phyloP scores from a whole-genome alignment of 352 stramenopile species.

The Phytophthora capsici region DNA sequence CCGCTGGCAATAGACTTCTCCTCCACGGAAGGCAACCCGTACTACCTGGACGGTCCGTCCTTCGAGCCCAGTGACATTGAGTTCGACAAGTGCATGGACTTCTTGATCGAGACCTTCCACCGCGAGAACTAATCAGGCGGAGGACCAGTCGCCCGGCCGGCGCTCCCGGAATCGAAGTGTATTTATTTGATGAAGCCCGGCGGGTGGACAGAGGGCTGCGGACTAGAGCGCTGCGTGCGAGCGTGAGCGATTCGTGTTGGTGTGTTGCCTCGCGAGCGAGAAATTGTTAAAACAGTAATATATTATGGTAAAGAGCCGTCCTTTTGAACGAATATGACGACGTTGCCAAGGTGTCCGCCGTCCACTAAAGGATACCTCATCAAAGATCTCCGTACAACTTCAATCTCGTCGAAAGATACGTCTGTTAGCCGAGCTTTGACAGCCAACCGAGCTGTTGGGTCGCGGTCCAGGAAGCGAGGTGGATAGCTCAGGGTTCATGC shows the following conservation, averaged over 20 bases:
- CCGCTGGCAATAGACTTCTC: conserved; percentile 57
- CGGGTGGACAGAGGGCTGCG: conserved; percentile 20
- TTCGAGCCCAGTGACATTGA: conserved; percentile 68
- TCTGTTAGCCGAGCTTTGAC: conserved; percentile 7
- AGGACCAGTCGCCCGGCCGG: not conserved
- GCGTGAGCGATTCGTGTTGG: conserved; percentile 23
- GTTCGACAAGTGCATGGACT: conserved; percentile 86
- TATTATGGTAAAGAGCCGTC: conserved; percentile 42
- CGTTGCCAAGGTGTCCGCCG: no score
- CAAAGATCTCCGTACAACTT: conserved; percentile 9
- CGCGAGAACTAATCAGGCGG: conserved; percentile 41
- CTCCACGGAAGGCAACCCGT: conserved; percentile 48
- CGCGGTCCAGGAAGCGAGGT: not conserved
- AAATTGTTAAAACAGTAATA: conserved; percentile 51
- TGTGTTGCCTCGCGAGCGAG: conserved; percentile 41
- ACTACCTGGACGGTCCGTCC: conserved; percentile 52
- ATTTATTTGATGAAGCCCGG: conserved; percentile 48
- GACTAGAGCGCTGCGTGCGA: conserved; percentile 21
- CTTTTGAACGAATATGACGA: conserved; percentile 14
- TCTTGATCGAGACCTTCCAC: conserved; percentile 79
- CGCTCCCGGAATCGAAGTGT: conserved; percentile 38
- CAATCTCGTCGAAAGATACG: conserved; percentile 13
- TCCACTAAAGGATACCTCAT: no score
- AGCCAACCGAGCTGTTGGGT: conserved; percentile 7
- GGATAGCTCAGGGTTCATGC: not conserved